Base-by-base conservation (phyloP, 1,284 basidiomycete species). In the Xerocomus amazonicus region DNA sequence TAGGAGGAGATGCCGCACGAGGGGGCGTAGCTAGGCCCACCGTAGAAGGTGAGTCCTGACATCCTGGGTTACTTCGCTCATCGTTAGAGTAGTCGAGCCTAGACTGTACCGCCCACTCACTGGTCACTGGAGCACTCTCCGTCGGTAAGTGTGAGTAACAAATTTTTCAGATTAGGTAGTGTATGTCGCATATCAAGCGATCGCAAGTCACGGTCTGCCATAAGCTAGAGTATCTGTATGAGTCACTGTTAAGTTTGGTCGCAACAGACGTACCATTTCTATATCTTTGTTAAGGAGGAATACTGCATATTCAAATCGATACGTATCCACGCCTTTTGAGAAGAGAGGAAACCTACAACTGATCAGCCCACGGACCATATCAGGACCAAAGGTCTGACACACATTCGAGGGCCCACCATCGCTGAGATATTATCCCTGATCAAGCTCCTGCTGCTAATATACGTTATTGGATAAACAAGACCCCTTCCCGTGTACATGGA, bases 211-310 rank as follows among this genome's bases (percentile, higher is more conserved):
- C 87, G 81, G 60, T 94, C 90, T 54, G 82, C 78, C 94, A 96
- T 96, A 49, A 97, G 80, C 92, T 97, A 31, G 51, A 49, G 55
- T 36, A 51, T 54, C 43, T 36, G 41, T 58, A 27, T 56, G 43
- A 43, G 14, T 27, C 26, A 32, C 12, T 46, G 48, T 51, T 6
- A 43, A 47, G 44, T 48, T 47, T 50, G 10, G 41, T 52, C 26
- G 45, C 40, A 47, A 33, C 47, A 37, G 32, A 59, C 81, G 59
- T 59, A 94, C 92, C 78, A 93, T 77, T 72, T 99, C 96, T 56
- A 99, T 93, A 67, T 99, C 79, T 72, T 99, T 99, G 75, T 99
- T 99, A 34, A 99, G 75, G 42, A 99, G 71, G 66, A 97, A 99
- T 4, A 98, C 94, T 9, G 87, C 97, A 70, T 99, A 99, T 67